Evolutionary conservation across 495 filamentous ascomycete species (phyloP).

Genomic region (Aspergillus biplanus): DNA sequence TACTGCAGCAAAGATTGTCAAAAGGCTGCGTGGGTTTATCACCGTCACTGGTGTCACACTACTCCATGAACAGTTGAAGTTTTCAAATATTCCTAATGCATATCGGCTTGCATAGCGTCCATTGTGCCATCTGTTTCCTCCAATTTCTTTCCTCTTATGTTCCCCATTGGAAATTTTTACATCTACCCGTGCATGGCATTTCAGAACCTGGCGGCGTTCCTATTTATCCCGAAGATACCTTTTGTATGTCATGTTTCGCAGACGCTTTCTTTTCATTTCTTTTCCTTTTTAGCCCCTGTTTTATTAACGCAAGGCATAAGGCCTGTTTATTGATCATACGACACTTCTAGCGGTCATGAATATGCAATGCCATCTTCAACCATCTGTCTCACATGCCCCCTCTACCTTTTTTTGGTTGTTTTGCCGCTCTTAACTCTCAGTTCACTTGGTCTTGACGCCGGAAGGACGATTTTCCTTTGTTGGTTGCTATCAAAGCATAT

Average conservation of each 20-base stretch:
- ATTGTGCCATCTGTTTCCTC: conserved; percentile 24
- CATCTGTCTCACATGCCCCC: conserved; percentile 19
- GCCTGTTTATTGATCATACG: conserved; percentile 34
- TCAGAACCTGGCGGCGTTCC: conserved; percentile 48
- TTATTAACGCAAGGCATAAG: conserved; percentile 22
- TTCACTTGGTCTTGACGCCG: conserved; percentile 28
- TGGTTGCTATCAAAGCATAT: conserved; percentile 28
- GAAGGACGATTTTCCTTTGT: conserved; percentile 40
- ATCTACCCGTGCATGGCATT: conserved; percentile 50
- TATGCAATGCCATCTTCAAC: conserved; percentile 24
- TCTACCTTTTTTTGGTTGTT: conserved; percentile 23
- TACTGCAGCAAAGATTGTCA: conserved; percentile 99
- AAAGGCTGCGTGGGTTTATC: conserved; percentile 97
- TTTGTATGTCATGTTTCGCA: conserved; percentile 39
- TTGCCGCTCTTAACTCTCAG: conserved; percentile 17
- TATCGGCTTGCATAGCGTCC: conserved; percentile 52
- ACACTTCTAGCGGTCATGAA: conserved; percentile 38
- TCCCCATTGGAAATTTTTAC: conserved; percentile 29
- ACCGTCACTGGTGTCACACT: conserved; percentile 92
- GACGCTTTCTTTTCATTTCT: conserved; percentile 21
- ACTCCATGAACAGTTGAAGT: conserved; percentile 55
- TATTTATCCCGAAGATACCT: conserved; percentile 50
- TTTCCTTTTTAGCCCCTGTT: conserved; percentile 20
- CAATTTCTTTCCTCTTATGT: conserved; percentile 27
- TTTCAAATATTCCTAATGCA: conserved; percentile 47